phyloP scores from a whole-genome alignment of 2,329 filamentous ascomycete species.

The Aspergillus melleus region DNA sequence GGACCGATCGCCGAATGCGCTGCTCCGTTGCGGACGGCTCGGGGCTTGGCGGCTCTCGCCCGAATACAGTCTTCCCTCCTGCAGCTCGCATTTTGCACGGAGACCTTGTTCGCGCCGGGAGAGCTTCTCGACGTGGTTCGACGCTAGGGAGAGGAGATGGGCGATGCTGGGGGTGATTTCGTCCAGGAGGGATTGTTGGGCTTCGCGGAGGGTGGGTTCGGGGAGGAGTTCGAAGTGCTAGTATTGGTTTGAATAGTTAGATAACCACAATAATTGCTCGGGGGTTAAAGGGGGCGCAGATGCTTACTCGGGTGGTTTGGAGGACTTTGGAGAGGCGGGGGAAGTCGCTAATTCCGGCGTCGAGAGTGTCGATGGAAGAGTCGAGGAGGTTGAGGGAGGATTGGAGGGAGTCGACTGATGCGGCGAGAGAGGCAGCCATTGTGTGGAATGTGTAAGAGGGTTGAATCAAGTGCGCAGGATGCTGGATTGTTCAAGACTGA shows the following conservation, averaged over 20 bases:
- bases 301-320: conserved; percentile 59
- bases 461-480: background rate
- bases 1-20: conserved; percentile 23
- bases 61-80: conserved; percentile 67
- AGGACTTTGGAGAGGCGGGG: conserved; percentile 63
- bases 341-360: conserved; percentile 63
- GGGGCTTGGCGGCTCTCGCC: conserved; percentile 35
- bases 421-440: conserved; percentile 53
- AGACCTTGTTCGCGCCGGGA: conserved; percentile 80
- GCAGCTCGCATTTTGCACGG: conserved; percentile 78
- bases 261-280: background rate
- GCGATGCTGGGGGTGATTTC: conserved; percentile 87
- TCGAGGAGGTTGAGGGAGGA: conserved; percentile 63
- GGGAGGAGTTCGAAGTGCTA: conserved; percentile 93
- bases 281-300: background rate
- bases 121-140: conserved; percentile 78
- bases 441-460: conserved; percentile 1
- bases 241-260: background rate
- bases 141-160: conserved; percentile 76
- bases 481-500: background rate
- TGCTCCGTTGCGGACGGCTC: conserved; percentile 20
- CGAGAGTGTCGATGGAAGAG: conserved; percentile 63
- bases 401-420: conserved; percentile 61
- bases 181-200: conserved; percentile 79
- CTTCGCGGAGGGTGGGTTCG: conserved; percentile 75